These are phyloP conservation scores for Paramyrothecium sp. DNA, from an alignment of 2,329 filamentous ascomycete species.

Conservation along the genomic window DNA sequence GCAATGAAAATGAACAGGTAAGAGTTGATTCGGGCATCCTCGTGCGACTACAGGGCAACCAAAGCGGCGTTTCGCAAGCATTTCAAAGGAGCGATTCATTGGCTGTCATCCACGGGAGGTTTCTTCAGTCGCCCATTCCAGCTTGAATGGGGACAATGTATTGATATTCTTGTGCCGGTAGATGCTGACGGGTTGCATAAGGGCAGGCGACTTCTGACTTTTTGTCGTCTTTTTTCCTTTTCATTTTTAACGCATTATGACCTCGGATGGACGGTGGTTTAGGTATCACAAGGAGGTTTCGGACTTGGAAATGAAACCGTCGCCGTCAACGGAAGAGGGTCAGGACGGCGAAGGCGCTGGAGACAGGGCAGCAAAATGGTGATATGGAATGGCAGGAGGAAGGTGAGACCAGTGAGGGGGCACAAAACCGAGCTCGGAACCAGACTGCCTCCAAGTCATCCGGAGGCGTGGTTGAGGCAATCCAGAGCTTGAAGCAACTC, in stretches of 20 bases:
- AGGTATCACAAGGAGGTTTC: not conserved
- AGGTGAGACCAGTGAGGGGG: slow-evolving; percentile 5
- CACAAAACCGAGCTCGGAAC: slow-evolving; percentile 3
- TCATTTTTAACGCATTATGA: not conserved
- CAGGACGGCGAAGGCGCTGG: slow-evolving; percentile 6
- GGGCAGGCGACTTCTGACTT: too few species aligned
- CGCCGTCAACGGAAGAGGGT: slow-evolving; percentile 5
- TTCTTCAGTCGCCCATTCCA: too few species aligned
- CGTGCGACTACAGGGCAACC: too few species aligned
- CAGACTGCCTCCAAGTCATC: slow-evolving; percentile 2
- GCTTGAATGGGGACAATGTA: not conserved
- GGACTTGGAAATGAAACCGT: not conserved
- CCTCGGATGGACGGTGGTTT: not conserved
- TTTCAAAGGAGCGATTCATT: not conserved
- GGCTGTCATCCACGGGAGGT: not conserved
- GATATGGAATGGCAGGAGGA: slow-evolving; percentile 7
- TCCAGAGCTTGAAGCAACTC: not conserved
- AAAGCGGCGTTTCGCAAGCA: not conserved
- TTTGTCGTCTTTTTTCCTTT: too few species aligned
- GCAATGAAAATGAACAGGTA: too few species aligned
- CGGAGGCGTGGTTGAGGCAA: slow-evolving; percentile 2
- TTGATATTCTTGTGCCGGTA: not conserved
- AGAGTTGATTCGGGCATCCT: not conserved
- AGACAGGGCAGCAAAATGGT: slow-evolving; percentile 3
- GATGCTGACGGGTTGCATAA: not conserved